Percentiles rank a stretch among this genome's conserved stretches.
phyloP scores from a whole-genome alignment of 495 filamentous ascomycete genomes.

The Echria macrotheca region DNA sequence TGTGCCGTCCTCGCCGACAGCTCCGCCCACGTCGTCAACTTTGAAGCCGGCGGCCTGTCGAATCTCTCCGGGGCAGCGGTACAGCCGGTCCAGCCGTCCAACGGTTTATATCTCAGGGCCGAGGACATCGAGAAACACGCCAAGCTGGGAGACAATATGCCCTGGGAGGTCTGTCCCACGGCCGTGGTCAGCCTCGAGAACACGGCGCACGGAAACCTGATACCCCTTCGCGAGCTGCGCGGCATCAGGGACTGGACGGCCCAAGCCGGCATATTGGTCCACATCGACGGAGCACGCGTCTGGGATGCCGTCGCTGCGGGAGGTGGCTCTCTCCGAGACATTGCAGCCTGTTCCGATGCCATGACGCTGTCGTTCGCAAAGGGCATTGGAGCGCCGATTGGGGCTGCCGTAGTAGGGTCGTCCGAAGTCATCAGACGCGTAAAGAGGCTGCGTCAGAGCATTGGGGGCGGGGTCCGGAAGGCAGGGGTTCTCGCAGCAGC shows the following conservation, averaged over 20 bases:
- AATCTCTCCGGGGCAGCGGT: slow-evolving; percentile 51
- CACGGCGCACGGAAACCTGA: slow-evolving; percentile 64
- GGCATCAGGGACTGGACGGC: slow-evolving; percentile 61
- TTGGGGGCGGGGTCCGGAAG: slow-evolving; percentile 74
- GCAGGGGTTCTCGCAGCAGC: slow-evolving; percentile 52
- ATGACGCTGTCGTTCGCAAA: slow-evolving; percentile 76
- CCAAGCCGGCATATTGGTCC: slow-evolving; percentile 57
- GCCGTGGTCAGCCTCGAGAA: slow-evolving; percentile 73
- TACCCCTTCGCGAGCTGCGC: slow-evolving; percentile 60
- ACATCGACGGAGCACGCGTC: slow-evolving; percentile 73
- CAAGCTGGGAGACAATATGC: slow-evolving; percentile 29
- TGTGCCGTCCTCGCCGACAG: slow-evolving; percentile 59
- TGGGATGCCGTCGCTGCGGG: slow-evolving; percentile 64
- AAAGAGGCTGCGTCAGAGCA: slow-evolving; percentile 67
- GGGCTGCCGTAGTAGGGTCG: slow-evolving; percentile 67
- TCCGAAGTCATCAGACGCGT: slow-evolving; percentile 57
- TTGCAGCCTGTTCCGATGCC: slow-evolving; percentile 62
- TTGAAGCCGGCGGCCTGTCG: slow-evolving; percentile 57
- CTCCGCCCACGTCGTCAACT: slow-evolving; percentile 54
- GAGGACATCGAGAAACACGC: slow-evolving; percentile 55
- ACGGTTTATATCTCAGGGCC: slow-evolving; percentile 62
- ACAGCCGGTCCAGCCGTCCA: slow-evolving; percentile 50
- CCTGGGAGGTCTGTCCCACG: slow-evolving; percentile 57
- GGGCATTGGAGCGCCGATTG: slow-evolving; percentile 76
- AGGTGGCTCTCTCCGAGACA: slow-evolving; percentile 56